Evolutionary conservation across 129 eudicot genomes (phyloP), one percentile per base, ranked within the genome.

Genomic region (Apium graveolens): DNA sequence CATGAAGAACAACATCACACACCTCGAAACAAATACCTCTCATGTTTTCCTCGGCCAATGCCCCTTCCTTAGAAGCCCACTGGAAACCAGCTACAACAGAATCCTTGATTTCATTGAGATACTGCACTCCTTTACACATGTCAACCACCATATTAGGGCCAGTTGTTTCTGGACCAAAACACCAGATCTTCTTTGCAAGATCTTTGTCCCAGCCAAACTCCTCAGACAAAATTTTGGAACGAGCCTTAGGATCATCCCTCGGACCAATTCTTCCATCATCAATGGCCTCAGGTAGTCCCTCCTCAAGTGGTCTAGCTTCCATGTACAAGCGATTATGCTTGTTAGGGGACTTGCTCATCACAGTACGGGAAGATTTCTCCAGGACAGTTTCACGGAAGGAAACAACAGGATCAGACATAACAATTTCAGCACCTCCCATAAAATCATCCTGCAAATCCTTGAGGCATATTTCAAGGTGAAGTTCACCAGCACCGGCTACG

Each of bases 61-160:
- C 86, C 16, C 89, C 89, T 77, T 86, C 84, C 39, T 86, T 83
- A 0, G 89, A 80, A 5, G 83, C 89, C 86, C 83, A 83, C 63
- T 80, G 89, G 79, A 86, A 86, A 24, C 86, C 86, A 12, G 85
- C 89, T 51, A 83, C 86, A 39, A 86, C 85, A 0, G 82, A 81
- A 45, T 85, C 83, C 55, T 78, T 85, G 4, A 85, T 81, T 44
- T 81, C 85, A 46, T 73, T 83, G 39, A 83, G 69, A 24, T 83
- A 81, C 35, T 86, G 87, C 14, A 80, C 89, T 48, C 89, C 89
- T 49, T 86, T 83, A 60, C 85, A 81, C 81, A 80, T 78, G 43
- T 86, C 85, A 18, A 86, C 83, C 53, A 83, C 85, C 87, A 86
- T 86, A 55, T 86, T 86, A 12, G 87, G 87, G 21, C 87, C 89